A percentile compares a stretch with the other conserved stretches of the same genome.
Conservation (phyloP, 1,139 yeast genomes). For the Pichia sp. region DNA sequence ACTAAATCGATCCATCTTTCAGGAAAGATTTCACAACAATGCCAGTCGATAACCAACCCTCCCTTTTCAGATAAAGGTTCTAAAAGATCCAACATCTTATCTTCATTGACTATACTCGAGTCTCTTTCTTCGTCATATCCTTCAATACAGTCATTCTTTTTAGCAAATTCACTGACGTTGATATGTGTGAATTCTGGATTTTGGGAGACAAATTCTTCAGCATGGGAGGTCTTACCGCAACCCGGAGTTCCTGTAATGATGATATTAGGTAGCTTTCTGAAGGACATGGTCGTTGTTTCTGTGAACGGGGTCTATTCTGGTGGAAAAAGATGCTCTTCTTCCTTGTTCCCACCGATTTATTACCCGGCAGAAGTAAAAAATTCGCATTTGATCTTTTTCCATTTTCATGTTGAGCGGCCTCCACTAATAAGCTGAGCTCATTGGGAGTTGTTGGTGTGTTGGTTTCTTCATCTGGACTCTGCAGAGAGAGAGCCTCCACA, state of each 20-base stretch:
- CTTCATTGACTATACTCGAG: conserved; percentile 90
- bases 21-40: conserved; percentile 93
- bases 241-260: conserved; percentile 98
- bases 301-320: too few species aligned
- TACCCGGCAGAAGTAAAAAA: too few species aligned
- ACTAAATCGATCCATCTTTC: conserved; percentile 91
- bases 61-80: conserved; percentile 81
- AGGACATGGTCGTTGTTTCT: too few species aligned
- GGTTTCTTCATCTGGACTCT: too few species aligned
- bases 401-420: neutral
- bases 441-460: neutral
- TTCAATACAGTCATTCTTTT: conserved; percentile 70
- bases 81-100: conserved; percentile 73
- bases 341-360: too few species aligned
- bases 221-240: conserved; percentile 91
- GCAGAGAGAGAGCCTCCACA: too few species aligned
- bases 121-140: conserved; percentile 86
- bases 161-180: conserved; percentile 80
- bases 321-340: too few species aligned
- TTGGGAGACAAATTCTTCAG: conserved; percentile 52
- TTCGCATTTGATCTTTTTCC: neutral
- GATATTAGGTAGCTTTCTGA: conserved; percentile 67
- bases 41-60: conserved; percentile 94
- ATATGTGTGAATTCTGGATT: conserved; percentile 47
- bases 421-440: neutral